A percentile compares a stretch with the other conserved stretches of the same genome.
Evolutionary conservation across 2,329 filamentous ascomycete genomes (phyloP).

Genomic region (Davidsoniella virescens): DNA sequence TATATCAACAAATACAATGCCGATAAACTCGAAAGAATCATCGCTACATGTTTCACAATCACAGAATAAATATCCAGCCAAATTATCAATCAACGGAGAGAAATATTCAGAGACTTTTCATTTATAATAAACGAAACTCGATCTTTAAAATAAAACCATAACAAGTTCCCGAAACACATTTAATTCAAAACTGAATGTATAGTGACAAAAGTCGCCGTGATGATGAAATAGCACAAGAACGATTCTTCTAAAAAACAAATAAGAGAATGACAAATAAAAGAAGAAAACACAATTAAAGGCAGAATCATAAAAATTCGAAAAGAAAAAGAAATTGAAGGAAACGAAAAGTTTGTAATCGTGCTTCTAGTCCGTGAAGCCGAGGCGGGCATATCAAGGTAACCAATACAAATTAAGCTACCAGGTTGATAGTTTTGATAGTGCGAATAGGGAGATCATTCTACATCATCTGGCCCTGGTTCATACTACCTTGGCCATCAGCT

Average conservation of each 20-base stretch:
- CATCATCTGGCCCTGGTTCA: conserved; percentile 99
- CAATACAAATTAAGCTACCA: neutral
- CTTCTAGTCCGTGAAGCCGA: neutral
- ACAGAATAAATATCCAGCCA: too few relatives aligned
- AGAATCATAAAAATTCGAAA: neutral
- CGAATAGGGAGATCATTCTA: conserved; percentile 24
- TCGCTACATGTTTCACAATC: too few relatives aligned
- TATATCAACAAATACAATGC: too few relatives aligned
- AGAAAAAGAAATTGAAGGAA: conserved; percentile 1
- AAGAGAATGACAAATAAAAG: neutral
- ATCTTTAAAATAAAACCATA: neutral
- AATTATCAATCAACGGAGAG: neutral
- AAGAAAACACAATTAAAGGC: neutral
- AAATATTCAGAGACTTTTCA: neutral
- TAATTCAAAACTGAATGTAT: neutral
- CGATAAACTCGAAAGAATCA: too few relatives aligned
- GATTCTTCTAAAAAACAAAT: neutral
- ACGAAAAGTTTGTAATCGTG: neutral
- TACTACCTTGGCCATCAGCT: conserved; percentile 52
- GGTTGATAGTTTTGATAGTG: neutral
- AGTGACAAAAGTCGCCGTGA: neutral
- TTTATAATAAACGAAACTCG: too few relatives aligned
- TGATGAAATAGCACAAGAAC: neutral
- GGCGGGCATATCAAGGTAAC: neutral
- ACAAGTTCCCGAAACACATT: neutral